Conservation (phyloP, 2,329 filamentous ascomycete species). For the Diaporthe eres region DNA sequence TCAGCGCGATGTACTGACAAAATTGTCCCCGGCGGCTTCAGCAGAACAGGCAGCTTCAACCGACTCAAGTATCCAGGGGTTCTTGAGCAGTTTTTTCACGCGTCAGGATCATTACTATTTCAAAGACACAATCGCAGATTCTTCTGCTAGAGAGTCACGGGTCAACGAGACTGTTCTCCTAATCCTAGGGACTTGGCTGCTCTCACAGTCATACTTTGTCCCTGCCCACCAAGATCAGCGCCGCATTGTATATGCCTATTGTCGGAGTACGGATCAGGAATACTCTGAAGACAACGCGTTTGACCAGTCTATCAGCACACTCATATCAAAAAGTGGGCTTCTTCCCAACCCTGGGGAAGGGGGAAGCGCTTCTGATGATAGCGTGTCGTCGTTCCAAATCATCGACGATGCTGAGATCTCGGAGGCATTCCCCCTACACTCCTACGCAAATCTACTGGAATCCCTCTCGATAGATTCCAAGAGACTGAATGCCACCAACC, state of each 20-base stretch:
- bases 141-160: not conserved
- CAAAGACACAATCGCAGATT: not conserved
- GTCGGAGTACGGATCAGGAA: not conserved
- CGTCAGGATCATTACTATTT: not conserved
- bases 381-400: not conserved
- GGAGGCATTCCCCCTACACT: not conserved
- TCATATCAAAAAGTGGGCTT: not conserved
- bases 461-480: not conserved
- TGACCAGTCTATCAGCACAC: not conserved
- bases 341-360: not conserved
- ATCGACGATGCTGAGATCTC: not conserved
- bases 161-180: not conserved
- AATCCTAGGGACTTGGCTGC: conserved; percentile 6
- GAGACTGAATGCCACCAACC: not conserved
- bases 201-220: not conserved
- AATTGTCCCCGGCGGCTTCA: rapidly evolving
- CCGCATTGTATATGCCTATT: not conserved
- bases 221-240: not conserved
- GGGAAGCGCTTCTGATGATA: too few relatives aligned
- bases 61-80: not conserved
- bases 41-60: not conserved
- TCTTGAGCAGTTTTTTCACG: rapidly evolving
- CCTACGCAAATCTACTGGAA: rapidly evolving
- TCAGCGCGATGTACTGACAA: not conserved
- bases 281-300: not conserved